These are phyloP conservation scores for Colletotrichum camelliae DNA, from an alignment of 2,329 filamentous ascomycete species.

Conservation along the genomic window DNA sequence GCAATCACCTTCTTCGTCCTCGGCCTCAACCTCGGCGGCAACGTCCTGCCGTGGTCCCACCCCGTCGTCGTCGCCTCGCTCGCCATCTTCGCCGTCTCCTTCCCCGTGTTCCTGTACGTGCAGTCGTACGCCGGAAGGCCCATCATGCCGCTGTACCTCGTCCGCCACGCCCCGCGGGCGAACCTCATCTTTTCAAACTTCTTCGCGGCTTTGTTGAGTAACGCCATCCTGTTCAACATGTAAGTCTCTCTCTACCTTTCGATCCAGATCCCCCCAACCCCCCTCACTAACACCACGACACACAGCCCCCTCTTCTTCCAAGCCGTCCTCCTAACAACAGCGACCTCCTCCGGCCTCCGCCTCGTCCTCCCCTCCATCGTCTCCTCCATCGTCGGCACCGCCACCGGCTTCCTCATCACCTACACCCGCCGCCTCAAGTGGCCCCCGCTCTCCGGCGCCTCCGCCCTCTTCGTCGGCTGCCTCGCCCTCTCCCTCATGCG, in stretches of 20 bases:
- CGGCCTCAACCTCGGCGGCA: conserved; percentile 68
- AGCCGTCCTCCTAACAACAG: conserved; percentile 71
- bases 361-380: conserved; percentile 69
- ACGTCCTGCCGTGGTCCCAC: conserved; percentile 66
- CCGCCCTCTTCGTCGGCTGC: conserved; percentile 55
- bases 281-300: background rate
- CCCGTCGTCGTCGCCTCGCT: conserved; percentile 61
- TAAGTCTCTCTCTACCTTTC: conserved; percentile 36
- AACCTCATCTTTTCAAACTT: conserved; percentile 64
- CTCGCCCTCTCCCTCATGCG: conserved; percentile 54
- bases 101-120: conserved; percentile 56
- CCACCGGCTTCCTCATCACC: conserved; percentile 67
- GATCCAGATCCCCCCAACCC: too few relatives aligned
- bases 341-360: conserved; percentile 75
- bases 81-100: conserved; percentile 49
- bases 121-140: conserved; percentile 57
- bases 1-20: conserved; percentile 64
- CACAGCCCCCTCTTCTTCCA: conserved; percentile 76
- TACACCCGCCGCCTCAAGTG: conserved; percentile 65
- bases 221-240: conserved; percentile 66
- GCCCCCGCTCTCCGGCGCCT: conserved; percentile 57
- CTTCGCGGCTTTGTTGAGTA: conserved; percentile 55
- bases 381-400: conserved; percentile 58
- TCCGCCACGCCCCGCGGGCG: conserved; percentile 55
- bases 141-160: conserved; percentile 64